Base-by-base conservation (phyloP, 2,329 filamentous ascomycete species). In the Paraphoma chrysanthemicola region DNA sequence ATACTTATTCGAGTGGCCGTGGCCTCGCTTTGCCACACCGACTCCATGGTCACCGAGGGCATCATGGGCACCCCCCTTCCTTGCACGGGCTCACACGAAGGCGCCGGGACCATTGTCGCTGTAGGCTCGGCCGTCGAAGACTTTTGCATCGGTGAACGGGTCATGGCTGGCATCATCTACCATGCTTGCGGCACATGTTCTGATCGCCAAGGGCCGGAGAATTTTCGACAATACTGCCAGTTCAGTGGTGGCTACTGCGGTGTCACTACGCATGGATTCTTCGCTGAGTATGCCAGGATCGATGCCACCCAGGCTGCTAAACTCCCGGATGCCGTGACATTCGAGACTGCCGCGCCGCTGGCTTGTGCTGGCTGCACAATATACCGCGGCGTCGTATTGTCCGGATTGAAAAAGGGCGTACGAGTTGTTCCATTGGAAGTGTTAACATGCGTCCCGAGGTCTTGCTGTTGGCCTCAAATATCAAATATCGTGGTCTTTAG, bases 341-440 rank as follows among this genome's bases (percentile, higher is more conserved):
- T 67, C 18, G 58, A 64, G 30, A 66, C 66, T 9, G 67, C 67
- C 1, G 68, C 70, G 2, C 69, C 70, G 17, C 42, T 73, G n/a
- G 67, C 68, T 3, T 73, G 69, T 43, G 68, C 68, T 1, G 69
- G 70, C 0, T 56, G 65, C 89, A 18, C 80, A 92, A 48, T 96
- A 90, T 12, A 91, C 90, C 0, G 82, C 89, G 23, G 91, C 91
- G 59, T 95, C 91, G 83, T 93, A 90, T 81, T 91, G 76, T 90
- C 90, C 0, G 87, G 85, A 33, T 86, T 84, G 30, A 81, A 83
- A 48, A 86, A 90, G 6, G 91, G 91, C 17, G 86, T 5, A 23
- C 23, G 23, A 23, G 23, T 5, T 23, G 23, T 23, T 5, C 23
- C 23, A 23, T 23, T 23, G 23, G 23, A 23, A 5, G 3, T 23